Conservation (phyloP, 2,329 filamentous ascomycete genomes). For the Fusarium coicis region DNA sequence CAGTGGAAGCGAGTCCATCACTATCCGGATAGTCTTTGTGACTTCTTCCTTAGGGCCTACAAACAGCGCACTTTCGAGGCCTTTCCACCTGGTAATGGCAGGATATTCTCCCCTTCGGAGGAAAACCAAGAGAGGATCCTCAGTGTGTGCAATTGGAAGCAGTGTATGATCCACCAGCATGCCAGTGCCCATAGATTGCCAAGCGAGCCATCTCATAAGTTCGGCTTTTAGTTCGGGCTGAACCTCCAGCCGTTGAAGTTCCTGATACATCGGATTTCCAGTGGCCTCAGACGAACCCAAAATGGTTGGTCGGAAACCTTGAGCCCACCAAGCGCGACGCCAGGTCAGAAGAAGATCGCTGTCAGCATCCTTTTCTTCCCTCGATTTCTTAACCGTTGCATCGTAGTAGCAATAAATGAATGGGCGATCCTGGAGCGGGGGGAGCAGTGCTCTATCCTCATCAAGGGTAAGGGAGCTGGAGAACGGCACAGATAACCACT, state of each 20-base stretch:
- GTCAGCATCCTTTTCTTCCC: constrained; percentile 75
- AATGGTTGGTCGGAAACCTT: constrained; percentile 88
- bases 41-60: constrained; percentile 75
- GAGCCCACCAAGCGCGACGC: constrained; percentile 94
- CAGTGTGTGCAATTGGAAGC: constrained; percentile 82
- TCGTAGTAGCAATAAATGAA: constrained; percentile 95
- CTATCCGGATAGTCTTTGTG: constrained; percentile 69
- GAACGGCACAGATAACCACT: constrained; percentile 86
- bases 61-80: constrained; percentile 77
- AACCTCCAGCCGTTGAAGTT: constrained; percentile 72
- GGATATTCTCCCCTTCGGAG: constrained; percentile 82
- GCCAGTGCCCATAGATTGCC: constrained; percentile 90
- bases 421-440: constrained; percentile 75
- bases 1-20: constrained; percentile 63
- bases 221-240: constrained; percentile 73
- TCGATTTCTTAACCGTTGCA: constrained; percentile 68
- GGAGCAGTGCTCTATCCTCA: constrained; percentile 84
- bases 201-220: constrained; percentile 88
- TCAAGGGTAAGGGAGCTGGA: constrained; percentile 83
- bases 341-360: constrained; percentile 84
- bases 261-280: constrained; percentile 81
- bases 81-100: constrained; percentile 77
- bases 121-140: constrained; percentile 77
- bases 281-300: constrained; percentile 83
- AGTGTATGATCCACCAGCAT: constrained; percentile 82